Evolutionary conservation across 1,139 yeast genomes (phyloP).

Genomic region (Taphrina wiesneri): DNA sequence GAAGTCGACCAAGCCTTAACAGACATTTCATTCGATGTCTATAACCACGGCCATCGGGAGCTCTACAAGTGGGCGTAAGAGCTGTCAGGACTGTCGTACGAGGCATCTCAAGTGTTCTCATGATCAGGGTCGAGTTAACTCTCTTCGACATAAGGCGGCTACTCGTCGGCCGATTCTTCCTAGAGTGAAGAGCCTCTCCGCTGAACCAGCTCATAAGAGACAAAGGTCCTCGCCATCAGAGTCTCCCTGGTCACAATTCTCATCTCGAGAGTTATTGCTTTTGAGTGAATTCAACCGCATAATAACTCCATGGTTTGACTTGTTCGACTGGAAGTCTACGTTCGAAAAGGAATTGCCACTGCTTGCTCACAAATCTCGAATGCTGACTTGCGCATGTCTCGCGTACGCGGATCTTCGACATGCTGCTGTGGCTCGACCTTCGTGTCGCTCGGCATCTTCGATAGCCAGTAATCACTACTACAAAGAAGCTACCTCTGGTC

Average conservation of each 20-base stretch:
- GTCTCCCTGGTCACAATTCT: not conserved
- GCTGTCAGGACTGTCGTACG: constrained; percentile 11
- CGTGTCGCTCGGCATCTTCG: not conserved
- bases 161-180: not conserved
- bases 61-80: not conserved
- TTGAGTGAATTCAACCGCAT: constrained; percentile 3
- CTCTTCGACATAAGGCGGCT: not conserved
- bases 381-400: constrained; percentile 13
- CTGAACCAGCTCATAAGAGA: not conserved
- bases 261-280: not conserved
- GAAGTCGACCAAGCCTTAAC: no score
- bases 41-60: not conserved
- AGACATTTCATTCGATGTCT: no score
- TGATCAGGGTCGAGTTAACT: not conserved
- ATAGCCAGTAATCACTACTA: constrained; percentile 1
- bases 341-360: constrained; percentile 1
- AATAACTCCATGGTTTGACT: constrained; percentile 5
- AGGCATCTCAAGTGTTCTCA: constrained; percentile 2
- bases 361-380: not conserved
- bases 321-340: constrained; percentile 3
- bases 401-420: constrained; percentile 4
- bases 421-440: not conserved
- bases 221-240: not conserved
- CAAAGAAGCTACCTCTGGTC: constrained; percentile 2
- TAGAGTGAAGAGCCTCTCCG: not conserved